These are phyloP conservation scores for Dendrobium chrysotoxum DNA, from an alignment of 106 monocot species.

Conservation along the genomic window DNA sequence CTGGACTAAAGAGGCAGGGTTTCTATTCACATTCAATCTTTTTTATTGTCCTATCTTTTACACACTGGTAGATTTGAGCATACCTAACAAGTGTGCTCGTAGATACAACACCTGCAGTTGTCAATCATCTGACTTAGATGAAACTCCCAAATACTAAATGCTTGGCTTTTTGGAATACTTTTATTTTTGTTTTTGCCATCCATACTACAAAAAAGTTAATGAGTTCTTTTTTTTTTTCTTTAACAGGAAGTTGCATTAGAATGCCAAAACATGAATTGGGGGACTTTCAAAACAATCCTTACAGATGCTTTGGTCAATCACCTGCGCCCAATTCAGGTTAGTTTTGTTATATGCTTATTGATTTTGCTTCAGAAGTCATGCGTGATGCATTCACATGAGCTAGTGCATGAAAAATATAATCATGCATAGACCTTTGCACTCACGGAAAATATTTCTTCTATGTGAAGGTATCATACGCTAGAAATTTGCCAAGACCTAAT, in stretches of 20 bases:
- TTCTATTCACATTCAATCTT: not conserved
- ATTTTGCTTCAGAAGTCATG: not conserved
- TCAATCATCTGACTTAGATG: not conserved
- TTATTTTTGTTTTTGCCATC: not conserved
- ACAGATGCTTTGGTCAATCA: constrained; percentile 81
- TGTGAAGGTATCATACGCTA: not conserved
- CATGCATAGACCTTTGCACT: not conserved
- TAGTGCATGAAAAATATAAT: not conserved
- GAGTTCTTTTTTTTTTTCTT: not conserved
- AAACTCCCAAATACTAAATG: not conserved
- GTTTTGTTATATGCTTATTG: not conserved
- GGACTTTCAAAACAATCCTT: constrained; percentile 69
- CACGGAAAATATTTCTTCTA: not conserved
- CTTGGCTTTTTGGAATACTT: not conserved
- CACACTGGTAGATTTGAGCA: not conserved
- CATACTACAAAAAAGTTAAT: not conserved
- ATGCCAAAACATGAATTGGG: constrained; percentile 90
- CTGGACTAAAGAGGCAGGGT: constrained; percentile 66
- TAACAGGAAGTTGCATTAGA: constrained; percentile 74
- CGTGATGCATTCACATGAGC: not conserved
- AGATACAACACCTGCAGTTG: not conserved
- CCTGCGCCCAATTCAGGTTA: constrained; percentile 80
- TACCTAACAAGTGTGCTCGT: not conserved
- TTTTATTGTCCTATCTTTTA: not conserved
- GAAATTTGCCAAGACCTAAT: not conserved